Conservation (phyloP, 176 grass and related monocot genomes). For the Otatea glauca region DNA sequence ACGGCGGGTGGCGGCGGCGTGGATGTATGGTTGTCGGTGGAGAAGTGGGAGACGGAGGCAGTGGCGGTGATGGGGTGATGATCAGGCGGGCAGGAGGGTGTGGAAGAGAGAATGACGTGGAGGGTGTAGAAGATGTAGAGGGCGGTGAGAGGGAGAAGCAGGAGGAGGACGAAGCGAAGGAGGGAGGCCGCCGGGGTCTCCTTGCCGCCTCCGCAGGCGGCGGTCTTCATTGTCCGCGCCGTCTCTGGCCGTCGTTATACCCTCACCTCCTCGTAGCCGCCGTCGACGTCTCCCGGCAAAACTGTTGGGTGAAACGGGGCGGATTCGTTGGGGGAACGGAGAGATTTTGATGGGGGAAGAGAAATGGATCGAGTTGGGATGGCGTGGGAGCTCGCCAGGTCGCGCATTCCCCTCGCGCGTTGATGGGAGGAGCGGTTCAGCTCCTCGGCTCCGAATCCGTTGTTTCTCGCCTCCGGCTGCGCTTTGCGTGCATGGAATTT, state of each 20-base stretch:
- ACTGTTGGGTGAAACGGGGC: not conserved
- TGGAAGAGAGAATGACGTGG: slow-evolving; percentile 50
- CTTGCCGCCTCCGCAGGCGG: slow-evolving; percentile 43
- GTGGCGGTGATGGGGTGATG: not conserved
- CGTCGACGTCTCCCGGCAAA: not conserved
- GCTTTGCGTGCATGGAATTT: slow-evolving; percentile 21
- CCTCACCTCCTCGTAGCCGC: not conserved
- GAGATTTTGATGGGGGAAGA: not conserved
- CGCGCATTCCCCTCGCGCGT: slow-evolving; percentile 30
- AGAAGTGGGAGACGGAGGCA: not conserved
- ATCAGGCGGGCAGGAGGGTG: slow-evolving; percentile 17
- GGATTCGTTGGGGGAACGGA: not conserved
- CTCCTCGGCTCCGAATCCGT: not conserved
- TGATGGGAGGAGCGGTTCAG: slow-evolving; percentile 36
- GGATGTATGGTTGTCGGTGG: not conserved
- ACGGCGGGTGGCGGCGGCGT: not conserved
- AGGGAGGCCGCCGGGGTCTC: slow-evolving; percentile 30
- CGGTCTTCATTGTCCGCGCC: slow-evolving; percentile 49
- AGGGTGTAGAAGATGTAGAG: slow-evolving; percentile 63
- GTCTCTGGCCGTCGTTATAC: slow-evolving; percentile 19
- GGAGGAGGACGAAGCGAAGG: slow-evolving; percentile 35
- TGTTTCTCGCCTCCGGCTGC: not conserved
- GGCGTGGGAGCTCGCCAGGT: slow-evolving; percentile 24
- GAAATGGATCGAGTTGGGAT: not conserved
- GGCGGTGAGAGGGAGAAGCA: slow-evolving; percentile 39